Evolutionary conservation across 1,139 yeast genomes (phyloP), one percentile per base, ranked within the genome.

Genomic region (Zygoascus hellenicus): DNA sequence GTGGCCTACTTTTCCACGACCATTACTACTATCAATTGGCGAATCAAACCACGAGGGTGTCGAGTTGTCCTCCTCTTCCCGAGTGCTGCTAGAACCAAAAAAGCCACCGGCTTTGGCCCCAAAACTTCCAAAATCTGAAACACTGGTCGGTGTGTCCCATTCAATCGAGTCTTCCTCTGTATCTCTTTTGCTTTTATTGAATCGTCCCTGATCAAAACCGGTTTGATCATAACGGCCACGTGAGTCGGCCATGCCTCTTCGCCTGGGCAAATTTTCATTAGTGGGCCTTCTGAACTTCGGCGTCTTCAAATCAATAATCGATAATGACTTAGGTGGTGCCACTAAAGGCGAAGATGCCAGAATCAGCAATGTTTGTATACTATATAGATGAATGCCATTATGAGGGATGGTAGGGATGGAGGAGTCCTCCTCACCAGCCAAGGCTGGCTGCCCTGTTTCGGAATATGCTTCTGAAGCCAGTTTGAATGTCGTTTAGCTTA

Each of bases 281-380:
- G 26, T 15, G 9, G 19, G 13, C 2, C 19, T 30, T 17, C 15
- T 41, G 31, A 16, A 26, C 16, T 32, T 41, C 2, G 47, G 34
- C 30, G 48, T 33, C 11, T 42, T 38, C 3, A 45, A 42, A n/a
- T 49, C 49, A 38, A 50, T 47, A 7, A 42, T 13, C 19, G 40
- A 37, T 30, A 53, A 22, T 9, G 41, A 44, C 2, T 43, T 47
- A 2, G 59, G 60, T 7, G 45, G 46, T 34, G 36, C 45, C 19
- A 57, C 58, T 45, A 57, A 32, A 14, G 59, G 60, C 16, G 59
- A 56, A 14, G 48, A 43, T 14, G 53, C 46, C 39, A 57, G 48
- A 30, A 36, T 54, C 36, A 49, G 32, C 37, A 57, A 43, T 15
- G 42, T 39, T 13, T 51, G 55, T 14, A 52, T 42, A 10, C 52